Evolutionary conservation across 2,329 filamentous ascomycete species (phyloP), one percentile per base, ranked within the genome.

Genomic region (Aspergillus aculeatinus): DNA sequence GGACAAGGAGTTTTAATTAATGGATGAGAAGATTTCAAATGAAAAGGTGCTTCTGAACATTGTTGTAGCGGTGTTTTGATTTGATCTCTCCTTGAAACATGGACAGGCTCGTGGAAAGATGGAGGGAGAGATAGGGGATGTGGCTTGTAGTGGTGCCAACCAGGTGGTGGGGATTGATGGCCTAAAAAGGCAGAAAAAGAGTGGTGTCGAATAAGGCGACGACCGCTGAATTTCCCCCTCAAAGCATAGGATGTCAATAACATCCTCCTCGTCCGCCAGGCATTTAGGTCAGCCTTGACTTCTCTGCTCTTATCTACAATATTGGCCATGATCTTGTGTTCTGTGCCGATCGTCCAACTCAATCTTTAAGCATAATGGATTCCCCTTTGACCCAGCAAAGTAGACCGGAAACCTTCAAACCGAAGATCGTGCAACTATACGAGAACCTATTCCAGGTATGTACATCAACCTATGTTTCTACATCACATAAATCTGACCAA

Each of bases 321-420:
- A 63, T 60, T 62, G 61, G 62, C 50, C 57, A 65, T 64, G 57
- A 55, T 63, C 58, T 31, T 54, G 60, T 60, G 56, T 60, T 57
- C 55, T 54, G 54, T 59, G 62, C 63, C 57, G 35, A 60, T 42
- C 59, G 29, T 54, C 27, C 54, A 48, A 42, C 60, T 60, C 50
- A 64, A 60, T 44, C 16, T 7, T 44, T 19, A 12, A 44, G 39
- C 68, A 70, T 51, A 58, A 96, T 96, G 91, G 91, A 96, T 81
- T 98, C 94, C 74, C 95, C 95, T 65, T 85, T 99, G 74, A 96
- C 93, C 59, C 92, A 96, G 79, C 92, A 97, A 83, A 87, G 87
- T 77, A 87, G 92, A 70, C 95, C 94, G 57, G 90, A 96, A 76
- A 86, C 89, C 47, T 97, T 99, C 75, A 90, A 96, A 78, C 94